Percentiles rank a stretch among this genome's conserved stretches.
These are phyloP conservation scores for Rosellinia necatrix DNA, from an alignment of 2,329 filamentous ascomycete genomes.

Conservation along the genomic window DNA sequence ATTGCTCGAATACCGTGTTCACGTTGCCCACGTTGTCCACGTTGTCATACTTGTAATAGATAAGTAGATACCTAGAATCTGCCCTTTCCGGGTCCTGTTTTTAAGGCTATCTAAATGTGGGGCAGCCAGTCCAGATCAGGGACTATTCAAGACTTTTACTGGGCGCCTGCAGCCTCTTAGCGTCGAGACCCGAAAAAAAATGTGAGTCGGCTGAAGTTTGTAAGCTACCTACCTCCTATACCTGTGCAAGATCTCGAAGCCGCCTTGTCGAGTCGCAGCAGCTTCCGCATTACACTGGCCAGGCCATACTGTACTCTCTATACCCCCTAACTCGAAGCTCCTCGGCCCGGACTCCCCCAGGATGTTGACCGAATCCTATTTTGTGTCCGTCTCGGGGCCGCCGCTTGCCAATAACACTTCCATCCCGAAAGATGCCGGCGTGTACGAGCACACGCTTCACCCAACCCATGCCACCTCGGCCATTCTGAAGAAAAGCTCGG, in stretches of 20 bases:
- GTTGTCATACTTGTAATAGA: too few species aligned
- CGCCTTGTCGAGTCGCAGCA: neutral
- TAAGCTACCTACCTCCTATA: neutral
- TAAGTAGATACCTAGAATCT: too few species aligned
- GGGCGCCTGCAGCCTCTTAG: conserved; percentile 1
- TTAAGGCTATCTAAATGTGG: neutral
- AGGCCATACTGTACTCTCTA: too few species aligned
- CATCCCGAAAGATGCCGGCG: conserved; percentile 78
- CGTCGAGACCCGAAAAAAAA: conserved; percentile 11
- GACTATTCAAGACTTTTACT: conserved; percentile 15
- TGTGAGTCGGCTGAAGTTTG: neutral
- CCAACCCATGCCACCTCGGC: conserved; percentile 75
- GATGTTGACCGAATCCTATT: conserved; percentile 66
- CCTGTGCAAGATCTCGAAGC: neutral
- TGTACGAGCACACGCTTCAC: conserved; percentile 83
- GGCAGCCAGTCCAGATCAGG: conserved; percentile 4
- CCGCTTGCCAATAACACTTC: conserved; percentile 65
- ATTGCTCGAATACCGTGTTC: too few species aligned
- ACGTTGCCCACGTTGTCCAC: too few species aligned
- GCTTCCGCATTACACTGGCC: neutral
- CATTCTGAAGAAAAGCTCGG: conserved; percentile 90
- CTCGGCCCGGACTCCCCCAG: too few species aligned
- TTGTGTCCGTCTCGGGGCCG: conserved; percentile 62
- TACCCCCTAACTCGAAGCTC: too few species aligned
- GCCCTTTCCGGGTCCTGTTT: neutral